Base-by-base conservation (phyloP, 1,284 basidiomycete genomes). In the Pseudomicrostroma phylloplanum region DNA sequence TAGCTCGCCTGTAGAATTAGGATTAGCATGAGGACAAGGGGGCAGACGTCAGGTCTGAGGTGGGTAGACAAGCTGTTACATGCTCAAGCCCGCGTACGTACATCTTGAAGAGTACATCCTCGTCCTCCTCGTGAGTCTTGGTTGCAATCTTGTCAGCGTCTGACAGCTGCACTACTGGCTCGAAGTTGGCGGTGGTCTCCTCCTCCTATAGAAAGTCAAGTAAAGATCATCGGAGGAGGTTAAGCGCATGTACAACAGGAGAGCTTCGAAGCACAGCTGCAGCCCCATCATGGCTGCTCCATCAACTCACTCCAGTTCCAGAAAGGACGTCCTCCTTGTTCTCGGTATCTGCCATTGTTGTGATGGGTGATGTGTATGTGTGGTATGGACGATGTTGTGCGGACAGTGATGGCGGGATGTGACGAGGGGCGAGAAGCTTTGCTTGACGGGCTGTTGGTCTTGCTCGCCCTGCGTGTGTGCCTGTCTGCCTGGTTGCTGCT, bases 91-190 rank as follows among this genome's bases (percentile, higher is more conserved):
- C 13, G 2, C 6, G 21, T 54, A 83, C 90, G 74, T 73, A 96
- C 94, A 97, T 91, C 85, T 98, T 98, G 87, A 97, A 97, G 70
- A 90, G 82, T 41, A 88, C 86, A 40, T 90, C 85, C 81, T 99
- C 96, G 75, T 96, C 88, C 80, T 98, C 96, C 81, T 99, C 96
- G 79, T 86, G 83, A 9, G 96, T 98, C 86, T 94, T 94, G 62
- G 88, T 88, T 79, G 93, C 91, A 68, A 98, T 90, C 80, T 92
- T 87, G 51, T 54, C 51, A 54, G 51, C 51, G 80, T 94, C 88
- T n/a, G 92, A 96, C 81, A 98, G 89, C 83, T 88, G 91, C 83
- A 96, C 88, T 67, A 98, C 91, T 55, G 96, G 94, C 83, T 97
- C 93, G 81, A 92, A 98, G 72, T 94, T 90, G 70, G 87, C 86